phyloP scores from a whole-genome alignment of 2,329 filamentous ascomycete genomes.

The Penicillium sp. region DNA sequence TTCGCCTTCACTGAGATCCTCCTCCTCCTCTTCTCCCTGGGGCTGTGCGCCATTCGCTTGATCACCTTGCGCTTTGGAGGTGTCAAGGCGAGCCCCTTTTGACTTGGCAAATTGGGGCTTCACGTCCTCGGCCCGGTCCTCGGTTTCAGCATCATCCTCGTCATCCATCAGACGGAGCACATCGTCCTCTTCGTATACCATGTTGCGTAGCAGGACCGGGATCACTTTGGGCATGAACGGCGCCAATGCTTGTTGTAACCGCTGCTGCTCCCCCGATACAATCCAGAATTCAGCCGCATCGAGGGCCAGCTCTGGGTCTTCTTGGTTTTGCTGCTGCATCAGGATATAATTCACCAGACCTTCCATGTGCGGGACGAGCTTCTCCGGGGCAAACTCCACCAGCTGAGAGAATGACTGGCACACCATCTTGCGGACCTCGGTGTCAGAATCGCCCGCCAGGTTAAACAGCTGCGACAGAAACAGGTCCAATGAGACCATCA shows the following conservation, averaged over 20 bases:
- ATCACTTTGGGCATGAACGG: slow-evolving; percentile 80
- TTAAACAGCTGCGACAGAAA: slow-evolving; percentile 78
- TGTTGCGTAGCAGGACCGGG: slow-evolving; percentile 83
- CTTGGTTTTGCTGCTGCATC: slow-evolving; percentile 70
- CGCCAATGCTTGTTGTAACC: slow-evolving; percentile 67
- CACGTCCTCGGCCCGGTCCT: slow-evolving; percentile 85
- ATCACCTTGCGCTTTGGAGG: slow-evolving; percentile 40
- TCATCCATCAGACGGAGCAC: slow-evolving; percentile 77
- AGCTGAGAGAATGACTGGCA: slow-evolving; percentile 90
- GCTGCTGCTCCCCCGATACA: slow-evolving; percentile 79
- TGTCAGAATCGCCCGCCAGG: slow-evolving; percentile 67
- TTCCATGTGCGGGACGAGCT: slow-evolving; percentile 78
- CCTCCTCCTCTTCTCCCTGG: slow-evolving; percentile 56
- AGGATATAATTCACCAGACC: slow-evolving; percentile 92
- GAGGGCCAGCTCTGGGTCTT: slow-evolving; percentile 83
- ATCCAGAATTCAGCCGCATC: slow-evolving; percentile 98
- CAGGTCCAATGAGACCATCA: slow-evolving; percentile 72
- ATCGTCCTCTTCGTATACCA: slow-evolving; percentile 95
- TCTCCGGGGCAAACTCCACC: slow-evolving; percentile 83
- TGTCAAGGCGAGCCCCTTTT: slow-evolving; percentile 55
- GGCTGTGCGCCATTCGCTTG: slow-evolving; percentile 40
- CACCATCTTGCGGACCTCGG: slow-evolving; percentile 84
- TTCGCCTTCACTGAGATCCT: slow-evolving; percentile 81
- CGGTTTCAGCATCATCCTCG: slow-evolving; percentile 82
- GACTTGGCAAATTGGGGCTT: slow-evolving; percentile 83